These are phyloP conservation scores for Gracilaria gracilis DNA, from an alignment of 23 red algal genomes.

Conservation along the genomic window DNA sequence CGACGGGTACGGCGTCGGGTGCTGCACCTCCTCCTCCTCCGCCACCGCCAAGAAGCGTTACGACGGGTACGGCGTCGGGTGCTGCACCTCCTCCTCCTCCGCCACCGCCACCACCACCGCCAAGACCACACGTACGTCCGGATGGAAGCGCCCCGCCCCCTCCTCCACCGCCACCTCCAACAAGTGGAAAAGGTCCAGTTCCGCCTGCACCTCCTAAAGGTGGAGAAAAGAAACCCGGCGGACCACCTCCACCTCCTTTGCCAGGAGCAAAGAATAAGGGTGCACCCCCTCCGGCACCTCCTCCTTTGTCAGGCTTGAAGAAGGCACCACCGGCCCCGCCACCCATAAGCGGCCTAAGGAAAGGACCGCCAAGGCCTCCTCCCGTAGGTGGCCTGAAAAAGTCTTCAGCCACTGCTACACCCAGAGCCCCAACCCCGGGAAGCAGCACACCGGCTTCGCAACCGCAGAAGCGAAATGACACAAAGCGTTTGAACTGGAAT, in stretches of 20 bases:
- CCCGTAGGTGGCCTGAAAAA: constrained; percentile 54
- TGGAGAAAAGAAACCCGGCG: constrained; percentile 14
- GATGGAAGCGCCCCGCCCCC: constrained; percentile 21
- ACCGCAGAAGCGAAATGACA: constrained; percentile 72
- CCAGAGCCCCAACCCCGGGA: constrained; percentile 14
- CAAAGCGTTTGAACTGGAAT: constrained; percentile 94
- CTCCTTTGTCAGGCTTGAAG: constrained; percentile 24
- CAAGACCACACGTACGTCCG: background rate
- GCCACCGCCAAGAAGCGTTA: constrained; percentile 26
- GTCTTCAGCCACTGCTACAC: constrained; percentile 31
- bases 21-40: constrained; percentile 69
- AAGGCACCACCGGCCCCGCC: constrained; percentile 24
- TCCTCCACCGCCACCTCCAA: constrained; percentile 58
- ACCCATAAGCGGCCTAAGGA: constrained; percentile 6
- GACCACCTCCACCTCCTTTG: constrained; percentile 42
- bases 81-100: constrained; percentile 61
- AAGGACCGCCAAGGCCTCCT: constrained; percentile 36
- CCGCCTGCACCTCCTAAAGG: constrained; percentile 56
- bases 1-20: background rate
- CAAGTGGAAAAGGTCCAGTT: constrained; percentile 25
- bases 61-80: background rate
- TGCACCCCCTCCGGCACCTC: constrained; percentile 42
- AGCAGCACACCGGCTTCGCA: constrained; percentile 41
- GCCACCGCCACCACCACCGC: constrained; percentile 64
- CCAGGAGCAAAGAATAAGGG: background rate